These are phyloP conservation scores for Chaetoceros tenuissimus DNA, from an alignment of 108 stramenopile genomes.

Conservation along the genomic window DNA sequence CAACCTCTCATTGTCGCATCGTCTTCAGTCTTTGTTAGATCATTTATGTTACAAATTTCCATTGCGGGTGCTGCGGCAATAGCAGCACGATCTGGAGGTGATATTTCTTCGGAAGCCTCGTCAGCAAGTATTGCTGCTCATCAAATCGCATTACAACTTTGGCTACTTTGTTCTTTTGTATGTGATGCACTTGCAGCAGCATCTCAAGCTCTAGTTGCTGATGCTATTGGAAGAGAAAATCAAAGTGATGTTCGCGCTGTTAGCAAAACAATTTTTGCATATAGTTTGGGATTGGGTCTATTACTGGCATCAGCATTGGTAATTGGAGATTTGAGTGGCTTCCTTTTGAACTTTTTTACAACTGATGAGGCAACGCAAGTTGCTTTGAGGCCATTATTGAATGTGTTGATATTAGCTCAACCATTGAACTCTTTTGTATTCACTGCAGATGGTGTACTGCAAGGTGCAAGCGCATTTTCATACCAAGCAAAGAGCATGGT, in stretches of 20 bases:
- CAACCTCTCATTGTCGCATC: conserved; percentile 70
- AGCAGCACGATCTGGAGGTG: conserved; percentile 50
- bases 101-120: conserved; percentile 24
- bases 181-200: conserved; percentile 78
- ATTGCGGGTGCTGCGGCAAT: conserved; percentile 69
- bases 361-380: conserved; percentile 48
- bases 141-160: conserved; percentile 81
- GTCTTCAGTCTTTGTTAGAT: conserved; percentile 63
- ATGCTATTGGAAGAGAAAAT: conserved; percentile 62
- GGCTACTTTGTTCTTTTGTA: conserved; percentile 75
- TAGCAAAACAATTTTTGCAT: conserved; percentile 57
- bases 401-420: conserved; percentile 65
- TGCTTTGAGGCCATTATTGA: conserved; percentile 46
- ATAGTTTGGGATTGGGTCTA: conserved; percentile 52
- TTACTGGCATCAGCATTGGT: conserved; percentile 32
- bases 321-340: conserved; percentile 45
- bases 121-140: conserved; percentile 71
- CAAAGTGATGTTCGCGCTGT: conserved; percentile 25
- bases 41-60: conserved; percentile 56
- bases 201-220: conserved; percentile 72
- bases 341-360: conserved; percentile 59
- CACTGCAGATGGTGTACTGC: conserved; percentile 81
- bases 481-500: conserved; percentile 81
- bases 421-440: conserved; percentile 80
- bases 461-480: conserved; percentile 72